Evolutionary conservation across 176 grass and related monocot species (phyloP).

Genomic region (Saccharum officinarum): DNA sequence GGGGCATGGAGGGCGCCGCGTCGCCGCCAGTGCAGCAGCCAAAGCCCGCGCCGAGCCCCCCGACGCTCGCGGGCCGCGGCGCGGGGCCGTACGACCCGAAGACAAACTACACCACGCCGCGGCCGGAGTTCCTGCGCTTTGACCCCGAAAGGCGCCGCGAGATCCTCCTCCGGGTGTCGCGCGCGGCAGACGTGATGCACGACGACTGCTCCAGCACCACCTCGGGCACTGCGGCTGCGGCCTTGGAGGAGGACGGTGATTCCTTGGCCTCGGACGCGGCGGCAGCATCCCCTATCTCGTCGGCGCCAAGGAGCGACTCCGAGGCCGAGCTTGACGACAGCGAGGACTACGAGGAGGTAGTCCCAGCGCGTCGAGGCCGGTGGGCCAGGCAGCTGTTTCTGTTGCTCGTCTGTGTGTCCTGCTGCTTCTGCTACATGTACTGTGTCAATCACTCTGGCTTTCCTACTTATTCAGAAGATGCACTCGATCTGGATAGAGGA

Average conservation of each 20-base stretch:
- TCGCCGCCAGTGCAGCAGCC: neutral
- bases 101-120: constrained; percentile 75
- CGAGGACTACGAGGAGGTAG: neutral
- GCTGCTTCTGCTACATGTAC: constrained; percentile 18
- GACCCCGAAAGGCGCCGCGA: constrained; percentile 61
- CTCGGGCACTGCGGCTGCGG: constrained; percentile 7
- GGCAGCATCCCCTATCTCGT: neutral
- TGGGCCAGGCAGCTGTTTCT: constrained; percentile 29
- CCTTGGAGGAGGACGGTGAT: constrained; percentile 16
- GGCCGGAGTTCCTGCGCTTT: constrained; percentile 77
- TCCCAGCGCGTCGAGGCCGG: neutral
- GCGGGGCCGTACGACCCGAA: constrained; percentile 61
- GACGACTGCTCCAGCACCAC: constrained; percentile 30
- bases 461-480: constrained; percentile 15
- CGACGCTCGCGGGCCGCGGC: constrained; percentile 8
- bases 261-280: neutral
- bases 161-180: constrained; percentile 52
- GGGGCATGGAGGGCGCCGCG: neutral
- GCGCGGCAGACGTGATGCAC: constrained; percentile 17
- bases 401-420: constrained; percentile 13
- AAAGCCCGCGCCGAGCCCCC: constrained; percentile 17
- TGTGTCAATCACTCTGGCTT: neutral
- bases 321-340: neutral
- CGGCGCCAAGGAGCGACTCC: neutral
- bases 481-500: neutral